phyloP scores from a whole-genome alignment of 2,329 filamentous ascomycete species.

The Pseudocercospora pini-densiflorae region DNA sequence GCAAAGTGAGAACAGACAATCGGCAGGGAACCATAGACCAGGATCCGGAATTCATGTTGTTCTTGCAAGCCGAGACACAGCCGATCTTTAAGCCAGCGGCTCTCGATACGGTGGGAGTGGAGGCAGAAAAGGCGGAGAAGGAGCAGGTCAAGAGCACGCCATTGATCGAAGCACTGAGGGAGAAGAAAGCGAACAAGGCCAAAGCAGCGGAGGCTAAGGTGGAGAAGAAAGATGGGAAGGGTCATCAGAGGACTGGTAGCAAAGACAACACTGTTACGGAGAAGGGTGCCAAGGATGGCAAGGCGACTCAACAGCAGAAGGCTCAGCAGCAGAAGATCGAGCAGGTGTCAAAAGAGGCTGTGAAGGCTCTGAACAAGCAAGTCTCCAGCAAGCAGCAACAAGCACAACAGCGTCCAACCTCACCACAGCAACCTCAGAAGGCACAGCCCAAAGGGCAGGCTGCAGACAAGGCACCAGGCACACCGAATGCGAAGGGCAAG shows the following conservation, averaged over 20 bases:
- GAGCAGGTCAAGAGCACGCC: conserved; percentile 81
- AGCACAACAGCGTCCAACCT: conserved; percentile 26
- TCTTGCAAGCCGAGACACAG: conserved; percentile 85
- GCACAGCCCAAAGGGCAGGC: conserved; percentile 41
- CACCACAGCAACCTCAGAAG: conserved; percentile 27
- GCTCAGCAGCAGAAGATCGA: conserved; percentile 40
- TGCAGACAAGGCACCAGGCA: conserved; percentile 40
- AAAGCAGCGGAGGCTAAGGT: conserved; percentile 37
- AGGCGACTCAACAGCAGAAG: conserved; percentile 29
- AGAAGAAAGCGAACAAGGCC: conserved; percentile 53
- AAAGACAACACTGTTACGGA: conserved; percentile 41
- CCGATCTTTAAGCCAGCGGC: conserved; percentile 61
- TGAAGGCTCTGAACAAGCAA: conserved; percentile 61
- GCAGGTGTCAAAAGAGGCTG: conserved; percentile 53
- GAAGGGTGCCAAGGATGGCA: conserved; percentile 40
- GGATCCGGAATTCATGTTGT: conserved; percentile 93
- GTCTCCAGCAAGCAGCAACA: conserved; percentile 36
- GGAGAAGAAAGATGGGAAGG: conserved; percentile 40
- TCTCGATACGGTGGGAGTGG: conserved; percentile 55
- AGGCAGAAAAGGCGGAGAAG: conserved; percentile 52
- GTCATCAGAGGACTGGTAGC: conserved; percentile 37
- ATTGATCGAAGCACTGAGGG: conserved; percentile 84
- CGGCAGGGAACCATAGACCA: conserved; percentile 96
- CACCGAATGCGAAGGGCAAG: conserved; percentile 36
- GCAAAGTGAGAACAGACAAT: conserved; percentile 75